phyloP scores from a whole-genome alignment of 805 yeast species.

The Saturnispora kantuleensis region DNA sequence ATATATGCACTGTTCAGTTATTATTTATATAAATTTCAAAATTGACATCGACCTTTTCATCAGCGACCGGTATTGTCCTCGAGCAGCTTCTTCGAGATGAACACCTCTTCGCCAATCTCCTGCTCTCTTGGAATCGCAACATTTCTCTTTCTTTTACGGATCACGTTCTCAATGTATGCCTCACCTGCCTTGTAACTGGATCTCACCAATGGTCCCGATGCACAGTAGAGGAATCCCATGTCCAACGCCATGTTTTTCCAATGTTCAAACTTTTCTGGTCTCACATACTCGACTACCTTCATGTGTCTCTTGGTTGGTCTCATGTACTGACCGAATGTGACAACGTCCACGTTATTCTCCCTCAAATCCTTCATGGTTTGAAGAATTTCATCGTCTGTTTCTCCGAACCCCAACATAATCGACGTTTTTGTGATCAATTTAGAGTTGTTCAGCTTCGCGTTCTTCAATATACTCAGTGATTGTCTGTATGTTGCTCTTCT shows the following conservation, averaged over 20 bases:
- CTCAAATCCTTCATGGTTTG: conserved; percentile 72
- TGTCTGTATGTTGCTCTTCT: conserved; percentile 94
- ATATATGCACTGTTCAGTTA: neutral
- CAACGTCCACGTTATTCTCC: conserved; percentile 75
- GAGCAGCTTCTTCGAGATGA: conserved; percentile 20
- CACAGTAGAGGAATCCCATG: conserved; percentile 91
- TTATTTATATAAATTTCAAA: neutral
- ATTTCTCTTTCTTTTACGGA: conserved; percentile 57
- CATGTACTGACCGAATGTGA: conserved; percentile 98
- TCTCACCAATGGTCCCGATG: conserved; percentile 94
- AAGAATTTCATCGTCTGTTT: conserved; percentile 79
- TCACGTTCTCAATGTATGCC: conserved; percentile 88
- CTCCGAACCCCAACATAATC: conserved; percentile 94
- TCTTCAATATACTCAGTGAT: conserved; percentile 62
- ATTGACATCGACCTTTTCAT: neutral
- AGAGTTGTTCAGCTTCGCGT: conserved; percentile 74
- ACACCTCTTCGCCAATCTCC: conserved; percentile 24
- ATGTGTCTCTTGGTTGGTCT: conserved; percentile 97
- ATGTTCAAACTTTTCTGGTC: conserved; percentile 87
- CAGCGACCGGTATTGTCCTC: neutral
- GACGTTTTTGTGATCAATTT: conserved; percentile 84
- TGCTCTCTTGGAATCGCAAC: conserved; percentile 27
- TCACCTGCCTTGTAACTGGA: conserved; percentile 98
- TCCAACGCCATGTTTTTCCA: conserved; percentile 85
- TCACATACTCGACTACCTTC: conserved; percentile 93